Evolutionary conservation across 331 rosid genomes (phyloP).

Genomic region (Telfairia occidentalis): DNA sequence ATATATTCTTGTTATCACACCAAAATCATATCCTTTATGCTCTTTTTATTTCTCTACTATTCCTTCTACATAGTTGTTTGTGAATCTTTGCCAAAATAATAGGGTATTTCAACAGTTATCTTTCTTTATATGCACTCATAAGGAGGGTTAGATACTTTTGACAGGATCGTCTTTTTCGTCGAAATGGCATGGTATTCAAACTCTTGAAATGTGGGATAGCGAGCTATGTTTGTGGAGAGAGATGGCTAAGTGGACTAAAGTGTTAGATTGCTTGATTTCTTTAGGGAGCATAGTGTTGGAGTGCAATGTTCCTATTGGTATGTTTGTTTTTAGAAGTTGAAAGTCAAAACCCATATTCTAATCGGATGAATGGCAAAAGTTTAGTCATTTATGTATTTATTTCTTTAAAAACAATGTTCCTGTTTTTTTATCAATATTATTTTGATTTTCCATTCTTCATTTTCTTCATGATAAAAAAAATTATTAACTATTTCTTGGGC

Average conservation of each 20-base stretch:
- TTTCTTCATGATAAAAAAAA: no score
- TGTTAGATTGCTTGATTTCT: not conserved
- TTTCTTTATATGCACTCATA: not conserved
- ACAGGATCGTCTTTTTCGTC: not conserved
- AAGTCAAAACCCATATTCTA: no score
- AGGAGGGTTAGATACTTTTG: not conserved
- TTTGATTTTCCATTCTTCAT: no score
- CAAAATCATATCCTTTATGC: not conserved
- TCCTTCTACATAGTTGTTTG: not conserved
- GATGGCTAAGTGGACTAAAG: not conserved
- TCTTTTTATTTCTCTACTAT: not conserved
- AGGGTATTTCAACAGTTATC: not conserved
- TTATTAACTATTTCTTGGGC: no score
- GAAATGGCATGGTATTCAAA: not conserved
- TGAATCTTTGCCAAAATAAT: not conserved
- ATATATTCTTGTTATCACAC: slow-evolving; percentile 71
- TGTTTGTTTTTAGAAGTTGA: not conserved
- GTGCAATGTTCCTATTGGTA: not conserved
- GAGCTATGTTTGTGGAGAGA: not conserved
- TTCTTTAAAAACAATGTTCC: no score
- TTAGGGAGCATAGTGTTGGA: not conserved
- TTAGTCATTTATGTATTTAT: no score
- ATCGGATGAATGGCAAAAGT: no score
- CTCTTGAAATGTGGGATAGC: not conserved
- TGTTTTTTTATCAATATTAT: no score